Evolutionary conservation across 2,329 filamentous ascomycete species (phyloP).

Genomic region (Sarocladium oryzae): DNA sequence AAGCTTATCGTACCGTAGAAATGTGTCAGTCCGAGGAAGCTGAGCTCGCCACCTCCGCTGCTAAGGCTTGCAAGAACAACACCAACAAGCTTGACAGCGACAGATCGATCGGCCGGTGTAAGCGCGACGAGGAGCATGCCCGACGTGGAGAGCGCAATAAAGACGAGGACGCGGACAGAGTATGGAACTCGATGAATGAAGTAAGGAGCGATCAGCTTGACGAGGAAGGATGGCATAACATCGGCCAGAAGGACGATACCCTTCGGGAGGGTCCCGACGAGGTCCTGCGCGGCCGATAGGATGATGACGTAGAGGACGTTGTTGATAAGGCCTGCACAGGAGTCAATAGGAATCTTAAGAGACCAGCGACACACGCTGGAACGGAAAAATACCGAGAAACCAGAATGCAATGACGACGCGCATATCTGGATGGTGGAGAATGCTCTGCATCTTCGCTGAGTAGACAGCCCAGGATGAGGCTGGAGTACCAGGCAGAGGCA

Average conservation of each 20-base stretch:
- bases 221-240: slow-evolving; percentile 81
- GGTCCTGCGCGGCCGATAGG: slow-evolving; percentile 88
- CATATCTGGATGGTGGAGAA: slow-evolving; percentile 62
- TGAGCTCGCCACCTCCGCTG: slow-evolving; percentile 82
- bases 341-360: not conserved
- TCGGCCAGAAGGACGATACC: slow-evolving; percentile 89
- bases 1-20: slow-evolving; percentile 85
- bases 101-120: slow-evolving; percentile 59
- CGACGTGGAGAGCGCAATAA: slow-evolving; percentile 66
- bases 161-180: slow-evolving; percentile 62
- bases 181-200: slow-evolving; percentile 89
- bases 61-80: slow-evolving; percentile 80
- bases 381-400: slow-evolving; percentile 75
- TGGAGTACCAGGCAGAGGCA: slow-evolving; percentile 52
- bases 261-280: slow-evolving; percentile 89
- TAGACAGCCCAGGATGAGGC: slow-evolving; percentile 70
- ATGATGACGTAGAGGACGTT: slow-evolving; percentile 98
- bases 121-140: slow-evolving; percentile 89
- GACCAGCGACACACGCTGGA: too few species aligned
- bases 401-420: slow-evolving; percentile 79
- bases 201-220: slow-evolving; percentile 85
- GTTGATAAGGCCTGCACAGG: slow-evolving; percentile 60
- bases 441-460: slow-evolving; percentile 53
- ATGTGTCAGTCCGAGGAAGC: slow-evolving; percentile 85
- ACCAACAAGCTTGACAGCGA: slow-evolving; percentile 71